Evolutionary conservation across 2,329 filamentous ascomycete genomes (phyloP).

Genomic region (Byssoonygena ceratinophila): DNA sequence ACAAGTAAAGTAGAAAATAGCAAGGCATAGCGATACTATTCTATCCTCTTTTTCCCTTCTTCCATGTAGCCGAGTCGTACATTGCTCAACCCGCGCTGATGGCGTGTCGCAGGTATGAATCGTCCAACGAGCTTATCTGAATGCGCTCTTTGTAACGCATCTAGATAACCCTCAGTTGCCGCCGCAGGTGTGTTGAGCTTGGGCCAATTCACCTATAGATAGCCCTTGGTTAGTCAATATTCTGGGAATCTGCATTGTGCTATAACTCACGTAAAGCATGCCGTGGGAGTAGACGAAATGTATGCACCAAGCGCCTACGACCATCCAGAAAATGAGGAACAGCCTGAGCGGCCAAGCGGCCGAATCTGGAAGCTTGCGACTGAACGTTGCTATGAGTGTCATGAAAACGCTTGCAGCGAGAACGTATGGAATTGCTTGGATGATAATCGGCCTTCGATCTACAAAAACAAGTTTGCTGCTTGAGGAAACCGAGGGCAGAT

Average conservation of each 20-base stretch:
- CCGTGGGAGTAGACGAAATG: constrained; percentile 75
- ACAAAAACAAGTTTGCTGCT: constrained; percentile 66
- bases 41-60: constrained; percentile 97
- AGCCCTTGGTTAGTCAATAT: not conserved
- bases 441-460: constrained; percentile 71
- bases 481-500: constrained; percentile 61
- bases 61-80: constrained; percentile 75
- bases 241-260: not conserved
- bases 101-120: constrained; percentile 51
- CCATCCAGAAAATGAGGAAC: constrained; percentile 68
- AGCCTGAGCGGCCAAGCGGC: constrained; percentile 70
- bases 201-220: constrained; percentile 85
- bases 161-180: constrained; percentile 77
- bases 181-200: constrained; percentile 84
- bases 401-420: constrained; percentile 79
- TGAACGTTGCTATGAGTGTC: constrained; percentile 62
- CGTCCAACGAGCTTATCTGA: constrained; percentile 73
- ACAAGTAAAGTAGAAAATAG: not conserved
- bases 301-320: constrained; percentile 58
- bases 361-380: constrained; percentile 59
- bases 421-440: constrained; percentile 90
- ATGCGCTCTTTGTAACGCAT: constrained; percentile 69
- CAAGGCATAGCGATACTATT: constrained; percentile 34
- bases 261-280: constrained; percentile 75
- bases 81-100: constrained; percentile 76